Base-by-base conservation (phyloP, 805 yeast genomes). In the Teunomyces atbi region DNA sequence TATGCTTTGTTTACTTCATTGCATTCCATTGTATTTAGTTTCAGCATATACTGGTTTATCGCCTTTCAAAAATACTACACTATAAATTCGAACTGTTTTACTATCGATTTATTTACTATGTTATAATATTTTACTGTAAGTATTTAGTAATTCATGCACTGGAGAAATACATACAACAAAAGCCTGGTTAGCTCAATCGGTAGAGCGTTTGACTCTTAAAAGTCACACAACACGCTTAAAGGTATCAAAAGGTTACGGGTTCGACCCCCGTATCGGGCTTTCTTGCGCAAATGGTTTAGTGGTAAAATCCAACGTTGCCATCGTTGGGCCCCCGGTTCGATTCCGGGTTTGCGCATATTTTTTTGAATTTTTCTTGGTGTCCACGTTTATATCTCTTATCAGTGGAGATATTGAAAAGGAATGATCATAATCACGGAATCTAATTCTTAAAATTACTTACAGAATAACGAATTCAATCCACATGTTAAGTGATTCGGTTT, bases 231-330 rank as follows among this genome's bases (percentile, higher is more conserved):
- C 26, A 23, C 26, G 26, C 26, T 23, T 20, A 18, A 39, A 26
- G 55, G 53, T 52, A 59, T 59, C 63, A 59, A 59, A 59, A 59
- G 63, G 63, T 57, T 59, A 59, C 65, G 65, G 65, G 65, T 61
- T 61, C 65, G 65, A 61, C 61, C 65, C 65, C 65, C 65, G 65
- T 61, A 55, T 60, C 51, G 65, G 65, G 63, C 64, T 59, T 42
- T 35, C 41, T 46, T 43, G 50, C 41, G 27, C 41, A 37, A 37
- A 21, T 26, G 41, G 41, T 37, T 21, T 21, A 37, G 41, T 26
- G 41, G 27, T 37, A 21, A 26, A 37, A 21, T 37, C 41, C 29
- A 21, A 37, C 27, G 29, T 21, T 21, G 41, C 29, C 41, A 37
- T 37, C 41, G 29, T 21, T 21, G 29, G 41, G 41, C 29, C 29